Percentiles rank a stretch among this genome's conserved stretches.
Conservation (phyloP, 2,329 filamentous ascomycete genomes). For the Neonectria coccinea region DNA sequence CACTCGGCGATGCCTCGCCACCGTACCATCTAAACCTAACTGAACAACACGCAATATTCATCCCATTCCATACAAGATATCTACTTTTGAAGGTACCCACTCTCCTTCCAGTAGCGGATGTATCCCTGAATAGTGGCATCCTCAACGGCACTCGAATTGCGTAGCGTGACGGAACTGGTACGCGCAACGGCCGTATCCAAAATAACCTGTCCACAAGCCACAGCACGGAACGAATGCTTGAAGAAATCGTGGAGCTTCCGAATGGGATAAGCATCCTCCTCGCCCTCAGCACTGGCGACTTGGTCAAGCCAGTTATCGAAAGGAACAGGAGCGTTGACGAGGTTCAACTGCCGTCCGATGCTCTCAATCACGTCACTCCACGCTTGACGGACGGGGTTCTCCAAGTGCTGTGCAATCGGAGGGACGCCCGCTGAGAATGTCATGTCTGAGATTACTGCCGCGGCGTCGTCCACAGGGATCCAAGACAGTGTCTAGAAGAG, state of each 20-base stretch:
- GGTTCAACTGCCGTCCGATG: constrained; percentile 24
- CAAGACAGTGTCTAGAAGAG: constrained; percentile 31
- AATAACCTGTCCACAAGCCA: constrained; percentile 33
- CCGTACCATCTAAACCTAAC: no score
- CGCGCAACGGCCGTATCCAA: constrained; percentile 33
- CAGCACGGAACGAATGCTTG: constrained; percentile 29
- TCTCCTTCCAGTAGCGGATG: constrained; percentile 30
- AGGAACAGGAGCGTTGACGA: constrained; percentile 17
- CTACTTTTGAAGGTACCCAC: constrained; percentile 30
- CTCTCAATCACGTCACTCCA: constrained; percentile 25
- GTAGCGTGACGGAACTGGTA: constrained; percentile 22
- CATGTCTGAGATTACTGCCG: constrained; percentile 31
- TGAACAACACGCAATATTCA: no score
- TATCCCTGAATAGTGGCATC: constrained; percentile 25
- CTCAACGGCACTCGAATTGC: constrained; percentile 21
- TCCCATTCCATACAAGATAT: neutral
- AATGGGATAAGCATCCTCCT: constrained; percentile 28
- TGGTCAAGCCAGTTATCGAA: constrained; percentile 33
- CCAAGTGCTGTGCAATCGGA: constrained; percentile 28
- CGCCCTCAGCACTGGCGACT: constrained; percentile 20
- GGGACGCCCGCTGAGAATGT: constrained; percentile 15
- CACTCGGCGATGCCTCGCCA: no score
- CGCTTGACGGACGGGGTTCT: constrained; percentile 34
- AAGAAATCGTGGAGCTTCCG: constrained; percentile 32
- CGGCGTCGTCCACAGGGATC: constrained; percentile 36